Conservation (phyloP, 495 filamentous ascomycete genomes). For the Talaromyces thailandensis region DNA sequence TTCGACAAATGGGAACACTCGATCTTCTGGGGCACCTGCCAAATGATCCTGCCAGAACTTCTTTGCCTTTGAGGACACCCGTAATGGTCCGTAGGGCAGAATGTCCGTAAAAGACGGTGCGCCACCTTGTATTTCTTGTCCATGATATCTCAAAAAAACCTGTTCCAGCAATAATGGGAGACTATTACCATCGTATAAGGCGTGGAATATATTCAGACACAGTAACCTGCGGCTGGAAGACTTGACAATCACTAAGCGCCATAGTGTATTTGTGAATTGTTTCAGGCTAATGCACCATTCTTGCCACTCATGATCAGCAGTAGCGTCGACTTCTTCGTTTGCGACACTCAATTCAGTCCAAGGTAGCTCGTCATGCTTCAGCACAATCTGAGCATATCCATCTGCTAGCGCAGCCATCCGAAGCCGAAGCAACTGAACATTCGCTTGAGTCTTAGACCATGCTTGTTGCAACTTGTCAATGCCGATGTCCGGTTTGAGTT, state of each 20-base stretch:
- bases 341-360: slow-evolving; percentile 33
- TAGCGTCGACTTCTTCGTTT: slow-evolving; percentile 18
- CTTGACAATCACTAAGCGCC: slow-evolving; percentile 34
- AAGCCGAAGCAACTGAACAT: slow-evolving; percentile 54
- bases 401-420: slow-evolving; percentile 56
- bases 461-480: slow-evolving; percentile 33
- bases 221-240: slow-evolving; percentile 27
- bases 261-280: slow-evolving; percentile 20
- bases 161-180: slow-evolving; percentile 54
- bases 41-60: slow-evolving; percentile 33
- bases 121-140: slow-evolving; percentile 8
- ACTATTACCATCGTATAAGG: slow-evolving; percentile 80
- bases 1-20: slow-evolving; percentile 13
- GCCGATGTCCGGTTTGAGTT: slow-evolving; percentile 33
- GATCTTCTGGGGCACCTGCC: slow-evolving; percentile 14
- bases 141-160: slow-evolving; percentile 31
- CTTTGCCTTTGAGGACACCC: slow-evolving; percentile 13
- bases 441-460: slow-evolving; percentile 38
- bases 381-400: slow-evolving; percentile 62
- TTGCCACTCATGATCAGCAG: slow-evolving; percentile 17
- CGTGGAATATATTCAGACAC: slow-evolving; percentile 68
- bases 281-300: slow-evolving; percentile 33
- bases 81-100: slow-evolving; percentile 17
- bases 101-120: slow-evolving; percentile 22
- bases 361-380: slow-evolving; percentile 33